These are phyloP conservation scores for Oryza brachyantha DNA, from an alignment of 176 grass and related monocot genomes.

Conservation along the genomic window DNA sequence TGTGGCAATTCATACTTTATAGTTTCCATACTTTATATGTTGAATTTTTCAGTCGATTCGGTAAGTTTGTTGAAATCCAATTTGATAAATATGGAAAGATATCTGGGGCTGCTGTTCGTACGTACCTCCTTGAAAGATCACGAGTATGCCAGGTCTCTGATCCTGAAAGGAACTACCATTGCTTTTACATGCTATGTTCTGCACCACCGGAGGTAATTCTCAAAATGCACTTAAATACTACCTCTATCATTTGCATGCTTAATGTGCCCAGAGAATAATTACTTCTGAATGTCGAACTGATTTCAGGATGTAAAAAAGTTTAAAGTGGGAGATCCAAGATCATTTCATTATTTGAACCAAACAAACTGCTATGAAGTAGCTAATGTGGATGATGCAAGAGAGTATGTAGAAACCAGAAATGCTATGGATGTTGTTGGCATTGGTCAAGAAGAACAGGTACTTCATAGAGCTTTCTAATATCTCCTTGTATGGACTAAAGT, in stretches of 20 bases:
- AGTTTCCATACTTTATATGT: not conserved
- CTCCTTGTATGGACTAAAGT: not conserved
- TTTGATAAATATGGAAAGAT: conserved; percentile 92
- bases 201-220: conserved; percentile 88
- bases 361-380: conserved; percentile 84
- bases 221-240: not conserved
- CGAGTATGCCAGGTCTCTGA: conserved; percentile 89
- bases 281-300: conserved; percentile 11
- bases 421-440: conserved; percentile 97
- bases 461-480: not conserved
- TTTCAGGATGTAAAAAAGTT: conserved; percentile 83
- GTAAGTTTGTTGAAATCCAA: conserved; percentile 98
- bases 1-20: not conserved
- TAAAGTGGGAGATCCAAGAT: conserved; percentile 76
- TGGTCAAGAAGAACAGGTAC: conserved; percentile 84
- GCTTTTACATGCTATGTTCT: conserved; percentile 92
- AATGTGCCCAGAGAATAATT: not conserved
- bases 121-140: conserved; percentile 83
- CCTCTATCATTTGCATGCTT: not conserved
- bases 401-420: conserved; percentile 88
- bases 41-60: conserved; percentile 63
- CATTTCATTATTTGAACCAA: conserved; percentile 94
- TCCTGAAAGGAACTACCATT: conserved; percentile 97
- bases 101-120: conserved; percentile 86
- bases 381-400: conserved; percentile 87